Evolutionary conservation across 768 basidiomycete species (phyloP).

Genomic region (Rhizopogon salebrosus): DNA sequence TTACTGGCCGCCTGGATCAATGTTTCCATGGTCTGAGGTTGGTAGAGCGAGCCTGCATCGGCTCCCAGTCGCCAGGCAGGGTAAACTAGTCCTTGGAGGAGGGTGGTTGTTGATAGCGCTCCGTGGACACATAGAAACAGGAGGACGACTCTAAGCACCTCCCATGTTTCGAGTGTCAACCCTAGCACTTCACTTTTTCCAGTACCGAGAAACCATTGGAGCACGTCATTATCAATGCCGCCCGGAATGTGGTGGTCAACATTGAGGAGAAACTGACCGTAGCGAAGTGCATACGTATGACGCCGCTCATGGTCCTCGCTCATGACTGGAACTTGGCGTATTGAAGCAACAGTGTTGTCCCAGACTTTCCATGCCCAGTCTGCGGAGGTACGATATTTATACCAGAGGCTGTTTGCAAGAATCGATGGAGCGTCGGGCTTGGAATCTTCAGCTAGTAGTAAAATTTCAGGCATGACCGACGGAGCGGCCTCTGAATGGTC

Average conservation of each 20-base stretch:
- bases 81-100: conserved; percentile 72
- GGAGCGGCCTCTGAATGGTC: conserved; percentile 31
- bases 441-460: conserved; percentile 55
- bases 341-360: conserved; percentile 74
- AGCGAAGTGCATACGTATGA: conserved; percentile 53
- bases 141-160: conserved; percentile 55
- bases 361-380: conserved; percentile 83
- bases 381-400: conserved; percentile 66
- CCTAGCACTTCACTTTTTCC: conserved; percentile 60
- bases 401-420: conserved; percentile 77
- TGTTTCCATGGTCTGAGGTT: conserved; percentile 37
- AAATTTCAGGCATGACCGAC: conserved; percentile 52
- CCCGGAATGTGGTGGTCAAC: conserved; percentile 73
- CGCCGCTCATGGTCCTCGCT: conserved; percentile 41
- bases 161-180: conserved; percentile 62
- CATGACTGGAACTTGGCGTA: conserved; percentile 64
- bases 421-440: conserved; percentile 58
- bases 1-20: conserved; percentile 60
- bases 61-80: conserved; percentile 69
- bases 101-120: conserved; percentile 65
- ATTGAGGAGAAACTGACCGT: conserved; percentile 65
- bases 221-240: conserved; percentile 66
- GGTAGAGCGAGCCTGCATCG: conserved; percentile 28
- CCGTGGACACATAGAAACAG: conserved; percentile 62
- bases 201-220: conserved; percentile 66